These are phyloP conservation scores for Ensete glaucum DNA, from an alignment of 176 grass and related monocot genomes.

Conservation along the genomic window DNA sequence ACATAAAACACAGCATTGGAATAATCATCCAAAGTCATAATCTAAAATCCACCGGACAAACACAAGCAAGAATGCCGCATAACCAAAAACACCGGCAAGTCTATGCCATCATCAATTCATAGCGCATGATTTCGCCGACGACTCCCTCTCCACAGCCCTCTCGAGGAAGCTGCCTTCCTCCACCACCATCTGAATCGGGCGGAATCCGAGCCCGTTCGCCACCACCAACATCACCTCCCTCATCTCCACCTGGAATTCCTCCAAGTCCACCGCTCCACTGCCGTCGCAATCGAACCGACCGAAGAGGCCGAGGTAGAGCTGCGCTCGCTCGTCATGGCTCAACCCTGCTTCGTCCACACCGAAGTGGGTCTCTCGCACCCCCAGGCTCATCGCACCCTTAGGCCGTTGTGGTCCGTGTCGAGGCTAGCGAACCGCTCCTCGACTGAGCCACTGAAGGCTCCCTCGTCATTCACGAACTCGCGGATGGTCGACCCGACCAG, in stretches of 20 bases:
- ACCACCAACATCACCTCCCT: conserved; percentile 81
- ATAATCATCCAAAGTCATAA: no score
- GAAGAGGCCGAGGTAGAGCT: conserved; percentile 42
- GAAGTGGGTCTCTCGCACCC: conserved; percentile 46
- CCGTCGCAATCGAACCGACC: conserved; percentile 57
- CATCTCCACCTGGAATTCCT: conserved; percentile 73
- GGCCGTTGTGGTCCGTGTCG: conserved; percentile 46
- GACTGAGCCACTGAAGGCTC: conserved; percentile 40
- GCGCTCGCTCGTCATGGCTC: conserved; percentile 26
- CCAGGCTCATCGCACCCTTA: conserved; percentile 37
- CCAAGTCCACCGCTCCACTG: conserved; percentile 40
- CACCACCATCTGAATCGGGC: conserved; percentile 62
- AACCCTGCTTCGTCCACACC: conserved; percentile 31
- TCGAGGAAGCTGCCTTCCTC: conserved; percentile 72
- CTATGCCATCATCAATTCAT: no score
- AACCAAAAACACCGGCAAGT: no score
- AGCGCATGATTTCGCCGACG: background rate
- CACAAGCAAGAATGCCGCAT: no score
- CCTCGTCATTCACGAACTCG: conserved; percentile 58
- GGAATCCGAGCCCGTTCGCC: conserved; percentile 43
- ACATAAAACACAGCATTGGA: no score
- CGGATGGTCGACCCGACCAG: conserved; percentile 31
- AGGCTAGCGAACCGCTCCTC: conserved; percentile 42
- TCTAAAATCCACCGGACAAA: no score
- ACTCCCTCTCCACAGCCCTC: conserved; percentile 46